phyloP scores from a whole-genome alignment of 805 yeast genomes.

The Candida wancherniae region DNA sequence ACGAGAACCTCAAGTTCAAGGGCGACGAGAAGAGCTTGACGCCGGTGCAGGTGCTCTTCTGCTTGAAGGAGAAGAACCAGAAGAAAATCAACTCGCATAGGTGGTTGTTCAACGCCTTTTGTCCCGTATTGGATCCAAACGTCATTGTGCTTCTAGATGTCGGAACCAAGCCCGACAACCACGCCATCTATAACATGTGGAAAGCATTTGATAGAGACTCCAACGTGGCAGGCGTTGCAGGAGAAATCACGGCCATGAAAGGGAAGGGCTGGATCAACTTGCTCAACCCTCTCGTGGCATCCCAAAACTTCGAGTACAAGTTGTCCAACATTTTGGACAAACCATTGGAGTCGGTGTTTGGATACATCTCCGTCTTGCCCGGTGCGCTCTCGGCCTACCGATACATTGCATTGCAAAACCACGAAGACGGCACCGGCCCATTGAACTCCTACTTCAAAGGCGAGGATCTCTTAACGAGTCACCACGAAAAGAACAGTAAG shows the following conservation, averaged over 20 bases:
- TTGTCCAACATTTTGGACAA: conserved; percentile 95
- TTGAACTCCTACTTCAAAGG: conserved; percentile 86
- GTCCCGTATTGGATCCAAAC: conserved; percentile 89
- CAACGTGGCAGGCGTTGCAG: conserved; percentile 98
- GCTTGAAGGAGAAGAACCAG: conserved; percentile 86
- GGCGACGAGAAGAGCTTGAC: conserved; percentile 87
- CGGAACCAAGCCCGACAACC: conserved; percentile 92
- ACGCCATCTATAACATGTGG: conserved; percentile 92
- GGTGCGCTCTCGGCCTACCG: conserved; percentile 96
- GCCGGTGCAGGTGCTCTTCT: conserved; percentile 91
- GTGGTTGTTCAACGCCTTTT: conserved; percentile 94
- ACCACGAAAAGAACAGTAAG: conserved; percentile 29
- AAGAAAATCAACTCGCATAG: conserved; percentile 96
- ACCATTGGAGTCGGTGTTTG: conserved; percentile 88
- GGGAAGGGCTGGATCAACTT: conserved; percentile 82
- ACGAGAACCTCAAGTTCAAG: conserved; percentile 81
- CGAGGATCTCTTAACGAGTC: conserved; percentile 46
- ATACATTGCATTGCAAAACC: conserved; percentile 78
- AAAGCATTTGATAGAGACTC: conserved; percentile 95
- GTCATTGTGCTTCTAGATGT: conserved; percentile 88
- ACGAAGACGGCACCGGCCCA: conserved; percentile 91
- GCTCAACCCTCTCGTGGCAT: conserved; percentile 87
- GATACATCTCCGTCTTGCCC: conserved; percentile 89
- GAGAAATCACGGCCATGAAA: conserved; percentile 93
- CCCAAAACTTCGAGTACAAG: conserved; percentile 94